Conservation (phyloP, 2,329 filamentous ascomycete species). For the Botrytis porri region DNA sequence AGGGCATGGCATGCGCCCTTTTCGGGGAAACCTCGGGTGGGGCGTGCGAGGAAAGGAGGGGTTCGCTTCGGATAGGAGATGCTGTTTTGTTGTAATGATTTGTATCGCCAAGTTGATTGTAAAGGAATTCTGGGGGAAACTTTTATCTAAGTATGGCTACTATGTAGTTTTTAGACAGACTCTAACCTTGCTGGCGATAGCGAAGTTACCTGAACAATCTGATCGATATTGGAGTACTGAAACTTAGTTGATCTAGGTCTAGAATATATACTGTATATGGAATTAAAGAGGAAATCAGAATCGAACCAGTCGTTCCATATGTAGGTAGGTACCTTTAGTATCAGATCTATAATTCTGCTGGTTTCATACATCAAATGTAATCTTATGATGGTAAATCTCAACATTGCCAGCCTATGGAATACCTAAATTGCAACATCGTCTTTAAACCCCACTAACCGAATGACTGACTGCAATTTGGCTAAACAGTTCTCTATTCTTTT, state of each 20-base stretch:
- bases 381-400: background rate
- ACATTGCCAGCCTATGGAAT: background rate
- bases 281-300: background rate
- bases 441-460: background rate
- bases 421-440: background rate
- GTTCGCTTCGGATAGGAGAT: conserved; percentile 12
- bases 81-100: background rate
- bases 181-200: background rate
- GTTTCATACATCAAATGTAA: background rate
- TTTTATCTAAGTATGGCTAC: background rate
- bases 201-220: background rate
- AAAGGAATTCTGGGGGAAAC: background rate
- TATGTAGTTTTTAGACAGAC: background rate
- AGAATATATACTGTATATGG: background rate
- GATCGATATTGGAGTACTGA: background rate
- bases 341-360: too few relatives aligned
- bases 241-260: background rate
- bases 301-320: background rate
- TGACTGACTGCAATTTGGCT: background rate
- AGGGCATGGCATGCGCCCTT: background rate
- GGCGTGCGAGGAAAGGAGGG: background rate
- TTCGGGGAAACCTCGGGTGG: background rate
- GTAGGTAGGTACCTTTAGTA: accelerated
- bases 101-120: background rate
- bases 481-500: background rate